Base-by-base conservation (phyloP, 1,284 basidiomycete species). In the Fomitopsis betulina region DNA sequence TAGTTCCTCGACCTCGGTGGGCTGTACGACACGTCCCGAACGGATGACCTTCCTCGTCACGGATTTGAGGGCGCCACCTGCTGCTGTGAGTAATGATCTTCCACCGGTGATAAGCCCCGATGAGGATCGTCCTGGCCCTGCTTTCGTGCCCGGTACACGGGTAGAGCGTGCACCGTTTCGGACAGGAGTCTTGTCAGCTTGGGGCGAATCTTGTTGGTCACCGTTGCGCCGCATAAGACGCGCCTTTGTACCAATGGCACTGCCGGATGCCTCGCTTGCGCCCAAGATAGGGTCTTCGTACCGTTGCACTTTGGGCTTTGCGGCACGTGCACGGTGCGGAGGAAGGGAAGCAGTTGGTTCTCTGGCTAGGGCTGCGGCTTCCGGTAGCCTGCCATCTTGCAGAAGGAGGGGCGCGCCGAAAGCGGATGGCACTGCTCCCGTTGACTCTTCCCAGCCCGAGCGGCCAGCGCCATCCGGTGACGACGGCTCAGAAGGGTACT, bases 231-330 rank as follows among this genome's bases (percentile, higher is more conserved):
- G 56, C 62, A 73, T 68, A 19, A 79, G 61, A 42, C 74, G 77
- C 35, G 77, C 75, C 67, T 84, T 86, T 6, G 76, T 73, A 7
- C 78, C 64, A 52, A 83, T 79, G 19, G 75, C 76, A 38, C 73
- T 71, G 25, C 74, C 72, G 58, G 73, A 62, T 8, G 56, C 42
- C 7, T 43, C 43, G 15, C 5, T 59, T 38, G 65, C 58, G 23
- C 55, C 58, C 53, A 68, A 12, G 13, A 62, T 54, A n/a, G 75
- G 65, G 43, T 76, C 68, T 54, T 84, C 79, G 5, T 78, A 68
- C 56, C 81, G 65, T 63, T 81, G 81, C 17, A 87, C 77, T 3
- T 74, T 74, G 19, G 86, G 82, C 27, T 84, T 83, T 9, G 75
- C 73, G 15, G 68, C 72, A 47, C 81, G 79, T 2, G 67, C 70